Percentiles rank a stretch among this genome's conserved stretches.
phyloP scores from a whole-genome alignment of 768 basidiomycete genomes.

The Hypholoma sublateritium region DNA sequence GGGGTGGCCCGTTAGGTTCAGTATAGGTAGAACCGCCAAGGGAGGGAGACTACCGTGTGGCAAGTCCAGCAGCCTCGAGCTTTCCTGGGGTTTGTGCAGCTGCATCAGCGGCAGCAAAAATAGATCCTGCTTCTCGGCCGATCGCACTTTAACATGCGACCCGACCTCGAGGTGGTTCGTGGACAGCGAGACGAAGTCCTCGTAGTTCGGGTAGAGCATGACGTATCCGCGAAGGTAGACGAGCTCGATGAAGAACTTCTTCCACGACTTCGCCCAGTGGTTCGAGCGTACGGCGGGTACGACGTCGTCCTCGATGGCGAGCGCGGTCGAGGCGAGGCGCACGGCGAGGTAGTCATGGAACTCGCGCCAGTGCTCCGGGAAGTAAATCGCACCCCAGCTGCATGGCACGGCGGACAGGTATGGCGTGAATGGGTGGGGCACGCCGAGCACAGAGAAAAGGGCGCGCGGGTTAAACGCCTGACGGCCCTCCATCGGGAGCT shows the following conservation, averaged over 20 bases:
- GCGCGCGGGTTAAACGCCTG: conserved; percentile 63
- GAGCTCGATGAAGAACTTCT: conserved; percentile 87
- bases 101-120: conserved; percentile 75
- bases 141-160: conserved; percentile 67
- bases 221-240: conserved; percentile 78
- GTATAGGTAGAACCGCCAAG: conserved; percentile 58
- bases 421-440: conserved; percentile 53
- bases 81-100: conserved; percentile 28
- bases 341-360: conserved; percentile 75
- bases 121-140: conserved; percentile 56
- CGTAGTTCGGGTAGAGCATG: conserved; percentile 90
- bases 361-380: conserved; percentile 86
- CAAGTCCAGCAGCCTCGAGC: conserved; percentile 51
- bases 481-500: conserved; percentile 68
- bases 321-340: conserved; percentile 57
- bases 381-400: conserved; percentile 91
- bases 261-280: conserved; percentile 82
- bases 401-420: conserved; percentile 88
- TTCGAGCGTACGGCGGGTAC: conserved; percentile 81
- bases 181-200: conserved; percentile 68
- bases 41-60: conserved; percentile 52
- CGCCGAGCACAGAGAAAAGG: conserved; percentile 45
- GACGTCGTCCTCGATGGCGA: conserved; percentile 44
- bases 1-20: conserved; percentile 64
- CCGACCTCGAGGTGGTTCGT: conserved; percentile 91